Evolutionary conservation across 23 red algal species (phyloP), one percentile per base, ranked within the genome.

Genomic region (Gracilaria caudata): DNA sequence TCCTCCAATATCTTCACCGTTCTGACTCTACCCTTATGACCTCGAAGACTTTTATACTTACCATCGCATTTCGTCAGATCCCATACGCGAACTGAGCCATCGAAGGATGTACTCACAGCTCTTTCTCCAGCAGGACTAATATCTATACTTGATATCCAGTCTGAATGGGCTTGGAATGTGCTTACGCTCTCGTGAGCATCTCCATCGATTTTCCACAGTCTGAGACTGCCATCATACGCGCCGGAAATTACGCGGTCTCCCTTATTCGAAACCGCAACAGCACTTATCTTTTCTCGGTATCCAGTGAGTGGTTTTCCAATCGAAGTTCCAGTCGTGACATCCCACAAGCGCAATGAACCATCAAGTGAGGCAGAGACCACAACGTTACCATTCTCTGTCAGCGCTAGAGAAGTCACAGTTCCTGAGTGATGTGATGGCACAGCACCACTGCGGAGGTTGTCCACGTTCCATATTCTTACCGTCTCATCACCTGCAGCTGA

Each of bases 401-500:
- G 40, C 4, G 80, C 80, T 26, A 84, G 70, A 47, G 39, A 45
- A 26, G 19, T 47, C 7, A 46, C 38, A 24, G 70, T 47, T 47
- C 25, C 70, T 46, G 70, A 46, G 24, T 75, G 37, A 4, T 7
- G 6, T 49, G 39, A 9, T 26, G 70, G 40, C 7, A 24, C 7
- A 47, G 14, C 7, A 2, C 39, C 19, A 1, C 70, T 5, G n/a
- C 23, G 19, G 10, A 25, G 37, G 19, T 26, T 32, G 7, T 75
- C 70, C 12, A 47, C 21, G 37, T 75, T 29, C 70, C 70, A 75
- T 46, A 75, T 75, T 75, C 38, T 75, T 24, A 75, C 19, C 4
- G 70, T 75, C 26, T 75, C 70, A 75, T 75, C 70, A 29, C 39
- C 70, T 29, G 38, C 70, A 49, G 70, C 37, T n/a, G 70, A 75